These are phyloP conservation scores for Gracilariopsis chorda DNA, from an alignment of 23 red algal species.

Conservation along the genomic window DNA sequence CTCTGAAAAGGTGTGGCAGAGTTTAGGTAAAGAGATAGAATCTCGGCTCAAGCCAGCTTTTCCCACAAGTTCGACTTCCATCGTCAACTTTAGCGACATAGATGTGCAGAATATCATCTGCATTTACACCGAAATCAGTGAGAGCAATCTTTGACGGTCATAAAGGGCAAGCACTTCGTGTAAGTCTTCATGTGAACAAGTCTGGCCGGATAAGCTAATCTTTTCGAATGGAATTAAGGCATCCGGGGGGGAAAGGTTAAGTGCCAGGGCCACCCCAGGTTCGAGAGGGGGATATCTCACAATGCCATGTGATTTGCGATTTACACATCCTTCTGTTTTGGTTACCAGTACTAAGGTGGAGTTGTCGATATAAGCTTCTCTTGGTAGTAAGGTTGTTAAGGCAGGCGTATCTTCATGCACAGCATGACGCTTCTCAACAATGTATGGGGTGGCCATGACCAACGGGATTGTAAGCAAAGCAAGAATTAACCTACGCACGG, in stretches of 20 bases:
- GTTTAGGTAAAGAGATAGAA: background rate
- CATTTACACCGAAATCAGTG: slow-evolving; percentile 1
- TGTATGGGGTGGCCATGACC: too few relatives aligned
- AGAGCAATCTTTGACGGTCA: background rate
- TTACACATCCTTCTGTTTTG: background rate
- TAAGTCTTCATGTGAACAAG: background rate
- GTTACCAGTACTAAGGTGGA: background rate
- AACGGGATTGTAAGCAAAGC: too few relatives aligned
- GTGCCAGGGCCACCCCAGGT: background rate
- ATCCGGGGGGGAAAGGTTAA: slow-evolving; percentile 7
- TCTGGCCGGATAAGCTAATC: background rate
- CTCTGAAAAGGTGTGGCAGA: background rate
- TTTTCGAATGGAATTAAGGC: slow-evolving; percentile 6
- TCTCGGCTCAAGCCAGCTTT: background rate
- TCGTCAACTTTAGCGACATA: background rate
- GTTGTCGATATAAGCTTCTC: background rate
- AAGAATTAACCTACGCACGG: too few relatives aligned
- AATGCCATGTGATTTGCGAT: background rate
- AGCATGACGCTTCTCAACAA: background rate
- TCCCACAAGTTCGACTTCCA: background rate
- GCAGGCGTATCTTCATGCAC: background rate
- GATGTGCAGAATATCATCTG: slow-evolving; percentile 2
- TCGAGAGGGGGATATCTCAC: background rate
- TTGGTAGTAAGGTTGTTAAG: background rate
- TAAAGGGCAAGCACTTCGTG: background rate